Percentiles rank a stretch among this genome's conserved stretches.
phyloP scores from a whole-genome alignment of 1,284 basidiomycete species.

The Inonotus hispidus region DNA sequence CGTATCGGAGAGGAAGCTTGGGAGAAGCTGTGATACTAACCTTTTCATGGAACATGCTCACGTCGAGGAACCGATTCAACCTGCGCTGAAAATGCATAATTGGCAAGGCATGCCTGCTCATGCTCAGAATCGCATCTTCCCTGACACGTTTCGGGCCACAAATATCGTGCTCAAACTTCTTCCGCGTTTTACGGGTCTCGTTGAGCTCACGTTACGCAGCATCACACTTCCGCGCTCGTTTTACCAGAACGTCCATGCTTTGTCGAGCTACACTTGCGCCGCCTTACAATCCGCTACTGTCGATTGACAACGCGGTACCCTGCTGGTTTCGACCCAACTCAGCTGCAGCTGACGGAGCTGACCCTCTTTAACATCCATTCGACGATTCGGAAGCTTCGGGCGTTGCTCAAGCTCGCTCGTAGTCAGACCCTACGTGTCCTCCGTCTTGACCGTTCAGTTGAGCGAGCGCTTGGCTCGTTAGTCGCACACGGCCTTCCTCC shows the following conservation, averaged over 20 bases:
- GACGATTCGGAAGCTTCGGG: slow-evolving; percentile 8
- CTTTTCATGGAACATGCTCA: background rate
- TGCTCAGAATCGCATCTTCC: background rate
- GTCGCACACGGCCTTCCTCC: slow-evolving; percentile 10
- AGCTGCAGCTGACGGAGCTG: slow-evolving; percentile 14
- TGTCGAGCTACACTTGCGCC: slow-evolving; percentile 2
- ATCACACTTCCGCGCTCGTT: slow-evolving; percentile 14
- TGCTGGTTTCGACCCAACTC: slow-evolving; percentile 7
- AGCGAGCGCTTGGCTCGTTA: slow-evolving; percentile 13
- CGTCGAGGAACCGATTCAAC: slow-evolving; percentile 3
- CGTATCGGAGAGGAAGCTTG: slow-evolving; percentile 14
- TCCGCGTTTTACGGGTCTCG: slow-evolving; percentile 10
- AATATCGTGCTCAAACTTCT: slow-evolving; percentile 6
- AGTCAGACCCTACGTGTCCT: slow-evolving; percentile 3
- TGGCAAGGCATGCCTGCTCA: background rate
- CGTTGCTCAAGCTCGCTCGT: slow-evolving; percentile 15
- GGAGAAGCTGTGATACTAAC: background rate
- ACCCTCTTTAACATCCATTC: slow-evolving; percentile 6
- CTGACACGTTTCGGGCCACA: slow-evolving; percentile 1
- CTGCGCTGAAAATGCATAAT: background rate
- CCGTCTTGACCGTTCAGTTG: slow-evolving; percentile 9
- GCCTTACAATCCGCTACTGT: slow-evolving; percentile 10
- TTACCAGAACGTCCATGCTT: slow-evolving; percentile 13
- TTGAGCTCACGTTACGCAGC: slow-evolving; percentile 14
- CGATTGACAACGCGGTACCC: slow-evolving; percentile 15